Base-by-base conservation (phyloP, 1,284 basidiomycete species). In the Fomitopsis palustris region DNA sequence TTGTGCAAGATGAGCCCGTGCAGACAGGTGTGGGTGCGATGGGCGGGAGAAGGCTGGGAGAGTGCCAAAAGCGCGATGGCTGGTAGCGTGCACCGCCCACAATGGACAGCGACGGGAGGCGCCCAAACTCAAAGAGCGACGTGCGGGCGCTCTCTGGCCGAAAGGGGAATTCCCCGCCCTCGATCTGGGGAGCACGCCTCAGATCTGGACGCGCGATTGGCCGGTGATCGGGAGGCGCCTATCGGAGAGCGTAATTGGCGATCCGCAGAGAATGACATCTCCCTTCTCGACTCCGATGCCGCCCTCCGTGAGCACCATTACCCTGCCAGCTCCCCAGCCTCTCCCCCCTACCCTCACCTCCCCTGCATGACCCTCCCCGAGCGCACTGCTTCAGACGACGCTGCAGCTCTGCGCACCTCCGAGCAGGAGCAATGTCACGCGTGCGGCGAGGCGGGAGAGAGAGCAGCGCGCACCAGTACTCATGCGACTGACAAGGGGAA, bases 161-260 rank as follows among this genome's bases (percentile, higher is more conserved):
- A 6, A 47, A 25, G 45, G 45, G 45, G 45, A 5, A 47, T 14
- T 23, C 16, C 45, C 45, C 23, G 45, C 45, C 45, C 45, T 37
- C 45, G 25, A 27, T 17, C 45, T 27, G 25, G 42, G 5, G 42
- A 21, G 21, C 8, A 37, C 35, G 35, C 10, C 19, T 17, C 12
- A 47, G 45, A 47, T 47, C 45, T 6, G 16, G 21, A 16, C 17
- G 25, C 45, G 45, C 45, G 45, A 47, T 47, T 27, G 21, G 49
- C 49, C 49, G 49, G 49, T 35, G 49, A 52, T 52, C 49, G 49
- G 49, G 16, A 9, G 47, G 49, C 49, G 49, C 17, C 49, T 52
- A 52, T 52, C 29, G 31, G 2, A 52, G 49, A 52, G 31, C 49
- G 49, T 52, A 52, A 52, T 52, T 52, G 49, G 33, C 49, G 49